A percentile compares a stretch with the other conserved stretches of the same genome.
These are phyloP conservation scores for Ustilago cynodontis DNA, from an alignment of 1,284 basidiomycete genomes.

Conservation along the genomic window DNA sequence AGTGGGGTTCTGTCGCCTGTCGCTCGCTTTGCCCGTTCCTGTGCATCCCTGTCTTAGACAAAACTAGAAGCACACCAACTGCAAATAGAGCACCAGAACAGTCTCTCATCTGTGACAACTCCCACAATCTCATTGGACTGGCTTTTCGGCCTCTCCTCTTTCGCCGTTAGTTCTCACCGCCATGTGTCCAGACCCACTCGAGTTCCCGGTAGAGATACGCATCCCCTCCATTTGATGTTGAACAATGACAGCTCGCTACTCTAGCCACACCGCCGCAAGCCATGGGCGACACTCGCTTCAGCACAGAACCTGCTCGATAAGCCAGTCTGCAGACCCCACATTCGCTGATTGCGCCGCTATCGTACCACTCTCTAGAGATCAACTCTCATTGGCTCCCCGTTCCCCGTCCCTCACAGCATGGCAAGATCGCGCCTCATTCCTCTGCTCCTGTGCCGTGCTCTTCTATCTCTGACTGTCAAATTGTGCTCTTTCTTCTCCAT, in stretches of 20 bases:
- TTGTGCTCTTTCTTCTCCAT: neutral
- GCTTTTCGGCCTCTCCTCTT: constrained; percentile 13
- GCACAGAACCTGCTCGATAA: constrained; percentile 28
- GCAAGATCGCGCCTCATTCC: neutral
- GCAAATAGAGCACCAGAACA: too few species aligned
- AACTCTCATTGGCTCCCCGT: constrained; percentile 35
- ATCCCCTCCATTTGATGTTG: neutral
- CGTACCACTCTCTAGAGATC: constrained; percentile 1
- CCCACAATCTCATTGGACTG: neutral
- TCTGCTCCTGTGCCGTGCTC: constrained; percentile 19
- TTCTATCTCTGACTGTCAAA: neutral
- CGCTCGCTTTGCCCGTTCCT: neutral
- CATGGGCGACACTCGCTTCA: neutral
- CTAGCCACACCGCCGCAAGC: neutral
- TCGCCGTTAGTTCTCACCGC: neutral
- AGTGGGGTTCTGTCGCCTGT: constrained; percentile 6
- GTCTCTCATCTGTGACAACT: too few species aligned
- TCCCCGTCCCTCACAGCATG: constrained; percentile 13
- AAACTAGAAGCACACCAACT: too few species aligned
- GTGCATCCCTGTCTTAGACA: too few species aligned
- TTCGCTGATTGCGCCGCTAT: constrained; percentile 26
- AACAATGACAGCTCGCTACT: constrained; percentile 6
- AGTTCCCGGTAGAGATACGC: constrained; percentile 12
- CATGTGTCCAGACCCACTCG: constrained; percentile 19
- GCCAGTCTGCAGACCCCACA: constrained; percentile 25